Base-by-base conservation (phyloP, 2,329 filamentous ascomycete genomes). In the Fusarium avenaceum region DNA sequence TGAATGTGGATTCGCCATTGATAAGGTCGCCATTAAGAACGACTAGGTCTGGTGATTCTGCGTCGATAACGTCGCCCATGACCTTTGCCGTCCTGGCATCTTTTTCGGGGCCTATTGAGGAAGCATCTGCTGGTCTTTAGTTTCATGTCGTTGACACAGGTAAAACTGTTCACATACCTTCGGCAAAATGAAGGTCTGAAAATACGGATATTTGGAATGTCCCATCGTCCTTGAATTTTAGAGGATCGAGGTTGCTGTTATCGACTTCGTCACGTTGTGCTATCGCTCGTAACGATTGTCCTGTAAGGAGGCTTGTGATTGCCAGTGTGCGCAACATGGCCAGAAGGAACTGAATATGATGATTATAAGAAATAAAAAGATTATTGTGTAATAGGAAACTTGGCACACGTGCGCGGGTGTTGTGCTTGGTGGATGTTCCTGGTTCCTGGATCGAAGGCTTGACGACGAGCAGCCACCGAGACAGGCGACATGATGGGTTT, bases 11-110 rank as follows among this genome's bases (percentile, higher is more conserved):
- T 61, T 92, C 89, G 32, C 90, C 89, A 0, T 89, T 90, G 43
- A 91, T 88, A 1, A 92, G 79, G 69, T 92, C 90, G 13, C 90
- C 90, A 57, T 92, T 92, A 8, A 92, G 74, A 2, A 92, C 85
- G 1, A 90, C 89, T 0, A 92, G 80, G 32, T 88, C 81, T 0
- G 86, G 84, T 0, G 50, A 42, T 35, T 74, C 72, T 6, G 50
- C 63, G 56, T 80, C 76, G 0, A 82, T 73, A 15, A 82, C 65
- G 6, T 65, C 63, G 9, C 75, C 69, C 17, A 82, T 75, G 5
- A 82, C 79, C n/a, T 70, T 68, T 43, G 76, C 70, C 1, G 79
- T 76, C 17, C 74, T 73, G 45, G 75, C 57, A 63, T 82, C 80
- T 57, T 82, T 79, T 22, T 75, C 68, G 2, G 79, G 78, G 0